Conservation (phyloP, 768 basidiomycete genomes). For the Lactarius evosmus region DNA sequence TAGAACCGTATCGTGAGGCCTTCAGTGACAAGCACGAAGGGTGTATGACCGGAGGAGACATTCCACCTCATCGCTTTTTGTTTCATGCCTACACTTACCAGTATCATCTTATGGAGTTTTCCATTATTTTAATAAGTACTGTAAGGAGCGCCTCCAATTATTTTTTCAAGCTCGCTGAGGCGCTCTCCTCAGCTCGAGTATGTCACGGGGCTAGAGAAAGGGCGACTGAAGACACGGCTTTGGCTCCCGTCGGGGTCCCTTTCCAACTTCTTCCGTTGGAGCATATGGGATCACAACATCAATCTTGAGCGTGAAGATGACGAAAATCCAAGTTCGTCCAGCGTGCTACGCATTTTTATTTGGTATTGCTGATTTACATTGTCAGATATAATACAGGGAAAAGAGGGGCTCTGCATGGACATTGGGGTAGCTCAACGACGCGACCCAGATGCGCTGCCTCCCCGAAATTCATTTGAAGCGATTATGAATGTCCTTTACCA, state of each 20-base stretch:
- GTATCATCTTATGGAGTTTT: constrained; percentile 45
- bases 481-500: constrained; percentile 47
- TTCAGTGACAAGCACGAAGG: constrained; percentile 42
- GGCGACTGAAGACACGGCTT: constrained; percentile 40
- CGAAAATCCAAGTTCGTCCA: constrained; percentile 56
- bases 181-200: constrained; percentile 51
- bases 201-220: constrained; percentile 53
- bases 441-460: constrained; percentile 75
- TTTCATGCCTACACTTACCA: constrained; percentile 78
- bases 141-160: constrained; percentile 32
- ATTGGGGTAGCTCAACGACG: constrained; percentile 55
- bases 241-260: constrained; percentile 54
- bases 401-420: constrained; percentile 44
- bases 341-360: background rate
- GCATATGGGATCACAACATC: constrained; percentile 46
- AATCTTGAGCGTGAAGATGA: constrained; percentile 51
- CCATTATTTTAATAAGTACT: constrained; percentile 34
- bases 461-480: constrained; percentile 54
- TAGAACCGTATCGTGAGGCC: constrained; percentile 58
- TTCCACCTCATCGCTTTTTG: constrained; percentile 63
- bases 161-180: constrained; percentile 1
- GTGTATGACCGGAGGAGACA: constrained; percentile 35
- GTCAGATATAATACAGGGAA: constrained; percentile 55
- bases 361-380: background rate
- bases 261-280: constrained; percentile 41